Conservation (phyloP, 2,329 filamentous ascomycete genomes). For the Hymenoscyphus scutula region DNA sequence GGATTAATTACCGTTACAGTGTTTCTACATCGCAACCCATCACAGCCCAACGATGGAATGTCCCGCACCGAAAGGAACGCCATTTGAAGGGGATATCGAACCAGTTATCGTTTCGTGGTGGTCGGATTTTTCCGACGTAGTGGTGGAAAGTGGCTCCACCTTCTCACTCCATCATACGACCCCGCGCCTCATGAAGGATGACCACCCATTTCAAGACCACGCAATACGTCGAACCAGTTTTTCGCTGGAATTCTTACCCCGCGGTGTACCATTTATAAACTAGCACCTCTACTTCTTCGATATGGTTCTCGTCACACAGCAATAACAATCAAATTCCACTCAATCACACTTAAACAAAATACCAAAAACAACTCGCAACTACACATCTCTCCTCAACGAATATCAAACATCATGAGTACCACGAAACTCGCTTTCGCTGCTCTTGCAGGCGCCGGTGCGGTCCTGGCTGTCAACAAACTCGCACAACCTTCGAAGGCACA, state of each 20-base stretch:
- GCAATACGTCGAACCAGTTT: background rate
- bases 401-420: conserved; percentile 4
- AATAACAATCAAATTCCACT: background rate
- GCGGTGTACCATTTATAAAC: background rate
- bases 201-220: background rate
- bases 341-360: too few species aligned
- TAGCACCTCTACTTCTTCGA: background rate
- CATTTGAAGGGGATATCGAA: background rate
- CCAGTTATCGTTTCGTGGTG: conserved; percentile 3
- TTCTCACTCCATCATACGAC: conserved; percentile 10
- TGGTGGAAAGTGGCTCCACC: conserved; percentile 11
- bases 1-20: background rate
- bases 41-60: background rate
- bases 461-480: conserved; percentile 18
- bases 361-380: background rate
- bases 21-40: background rate
- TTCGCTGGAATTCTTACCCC: background rate
- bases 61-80: background rate
- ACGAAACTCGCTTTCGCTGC: conserved; percentile 19
- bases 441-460: conserved; percentile 20
- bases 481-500: conserved; percentile 19
- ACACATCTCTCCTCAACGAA: background rate
- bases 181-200: background rate
- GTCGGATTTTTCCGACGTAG: conserved; percentile 5
- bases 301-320: background rate